Conservation (phyloP, 768 basidiomycete genomes). For the Dacryopinax spathularia region DNA sequence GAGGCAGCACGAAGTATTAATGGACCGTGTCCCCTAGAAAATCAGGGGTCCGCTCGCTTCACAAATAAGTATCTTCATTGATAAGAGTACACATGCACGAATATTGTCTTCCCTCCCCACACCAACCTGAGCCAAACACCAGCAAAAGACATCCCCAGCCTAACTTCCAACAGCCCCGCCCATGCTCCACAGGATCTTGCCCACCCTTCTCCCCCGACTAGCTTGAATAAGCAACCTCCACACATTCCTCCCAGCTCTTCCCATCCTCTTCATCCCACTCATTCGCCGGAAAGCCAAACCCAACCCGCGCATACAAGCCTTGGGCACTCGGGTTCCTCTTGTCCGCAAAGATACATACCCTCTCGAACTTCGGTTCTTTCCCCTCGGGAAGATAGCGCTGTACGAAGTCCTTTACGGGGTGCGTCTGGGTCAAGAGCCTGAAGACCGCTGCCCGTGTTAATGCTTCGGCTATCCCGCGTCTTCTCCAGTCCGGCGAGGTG, state of each 20-base stretch:
- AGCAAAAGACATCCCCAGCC: too few relatives aligned
- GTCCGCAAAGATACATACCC: not conserved
- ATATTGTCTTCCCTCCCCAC: too few relatives aligned
- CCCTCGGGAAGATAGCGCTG: not conserved
- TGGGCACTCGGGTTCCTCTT: not conserved
- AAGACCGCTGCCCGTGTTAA: not conserved
- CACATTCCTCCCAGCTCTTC: constrained; percentile 2
- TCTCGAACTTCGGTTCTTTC: not conserved
- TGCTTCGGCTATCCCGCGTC: not conserved
- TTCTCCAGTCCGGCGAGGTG: not conserved
- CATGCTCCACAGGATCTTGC: too few relatives aligned
- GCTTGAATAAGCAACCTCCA: not conserved
- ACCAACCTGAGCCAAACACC: too few relatives aligned
- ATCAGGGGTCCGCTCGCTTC: too few relatives aligned
- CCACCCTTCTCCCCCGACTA: not conserved
- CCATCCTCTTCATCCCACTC: not conserved
- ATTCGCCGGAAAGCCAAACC: not conserved
- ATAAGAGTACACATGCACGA: too few relatives aligned
- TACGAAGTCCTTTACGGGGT: not conserved
- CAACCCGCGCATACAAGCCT: not conserved
- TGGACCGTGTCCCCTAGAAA: too few relatives aligned
- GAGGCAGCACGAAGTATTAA: too few relatives aligned
- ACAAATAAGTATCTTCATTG: too few relatives aligned
- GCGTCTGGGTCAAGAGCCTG: not conserved
- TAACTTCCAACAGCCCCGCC: too few relatives aligned